Evolutionary conservation across 2,329 filamentous ascomycete genomes (phyloP).

Genomic region (Cercospora brassicicola): DNA sequence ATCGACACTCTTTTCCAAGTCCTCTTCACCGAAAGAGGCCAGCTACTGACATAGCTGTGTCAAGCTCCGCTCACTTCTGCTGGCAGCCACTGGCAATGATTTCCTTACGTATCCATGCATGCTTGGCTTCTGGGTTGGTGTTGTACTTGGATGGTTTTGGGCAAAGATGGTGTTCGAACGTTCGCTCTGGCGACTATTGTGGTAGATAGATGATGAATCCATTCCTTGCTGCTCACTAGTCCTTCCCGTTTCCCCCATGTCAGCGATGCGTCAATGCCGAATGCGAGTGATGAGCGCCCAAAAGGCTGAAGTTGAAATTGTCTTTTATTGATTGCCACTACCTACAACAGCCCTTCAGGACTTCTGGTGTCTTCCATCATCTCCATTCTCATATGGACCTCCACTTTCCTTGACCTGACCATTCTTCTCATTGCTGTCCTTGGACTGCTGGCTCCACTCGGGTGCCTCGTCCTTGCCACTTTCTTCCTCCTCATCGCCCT

Average conservation of each 20-base stretch:
- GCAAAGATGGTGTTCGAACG: background rate
- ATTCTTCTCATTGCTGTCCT: conserved; percentile 58
- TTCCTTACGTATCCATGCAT: background rate
- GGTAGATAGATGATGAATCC: background rate
- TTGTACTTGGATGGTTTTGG: background rate
- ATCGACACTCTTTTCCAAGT: conserved; percentile 11
- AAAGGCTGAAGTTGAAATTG: background rate
- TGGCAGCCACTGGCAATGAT: conserved; percentile 12
- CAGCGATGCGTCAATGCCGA: background rate
- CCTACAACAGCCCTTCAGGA: conserved; percentile 3
- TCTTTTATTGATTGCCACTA: background rate
- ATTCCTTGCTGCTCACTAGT: background rate
- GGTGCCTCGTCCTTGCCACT: conserved; percentile 62
- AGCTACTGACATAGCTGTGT: conserved; percentile 18
- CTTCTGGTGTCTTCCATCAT: conserved; percentile 41
- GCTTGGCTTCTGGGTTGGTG: background rate
- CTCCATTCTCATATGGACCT: conserved; percentile 40
- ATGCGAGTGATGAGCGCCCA: background rate
- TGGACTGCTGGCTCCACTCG: conserved; percentile 58
- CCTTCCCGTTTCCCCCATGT: too few relatives aligned
- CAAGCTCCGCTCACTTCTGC: conserved; percentile 14
- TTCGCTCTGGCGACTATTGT: background rate
- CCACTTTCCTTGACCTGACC: conserved; percentile 54
- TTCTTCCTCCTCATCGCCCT: conserved; percentile 63
- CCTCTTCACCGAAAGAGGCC: conserved; percentile 19